Percentiles rank a stretch among this genome's conserved stretches.
These are phyloP conservation scores for Candida palmyrensis DNA, from an alignment of 805 yeast species.

Conservation along the genomic window DNA sequence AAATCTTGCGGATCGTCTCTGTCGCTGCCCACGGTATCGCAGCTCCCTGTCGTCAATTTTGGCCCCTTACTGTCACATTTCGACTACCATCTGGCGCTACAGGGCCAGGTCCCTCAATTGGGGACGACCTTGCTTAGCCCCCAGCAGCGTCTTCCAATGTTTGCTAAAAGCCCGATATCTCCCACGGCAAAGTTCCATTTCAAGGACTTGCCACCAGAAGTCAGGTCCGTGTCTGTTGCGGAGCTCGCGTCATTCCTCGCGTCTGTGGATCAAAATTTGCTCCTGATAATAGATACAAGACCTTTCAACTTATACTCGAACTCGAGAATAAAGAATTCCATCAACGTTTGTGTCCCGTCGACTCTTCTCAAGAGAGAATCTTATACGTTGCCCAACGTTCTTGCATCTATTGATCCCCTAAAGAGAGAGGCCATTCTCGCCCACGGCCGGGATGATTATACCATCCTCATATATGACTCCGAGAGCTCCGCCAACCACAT, in stretches of 20 bases:
- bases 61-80: too few species aligned
- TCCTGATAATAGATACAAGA: constrained; percentile 31
- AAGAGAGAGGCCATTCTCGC: background rate
- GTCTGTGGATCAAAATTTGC: constrained; percentile 2
- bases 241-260: constrained; percentile 4
- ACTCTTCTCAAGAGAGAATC: constrained; percentile 37
- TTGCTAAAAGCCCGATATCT: constrained; percentile 6
- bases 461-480: constrained; percentile 27
- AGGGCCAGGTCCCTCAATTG: background rate
- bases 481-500: constrained; percentile 16
- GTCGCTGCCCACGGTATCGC: too few species aligned
- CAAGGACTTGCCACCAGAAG: constrained; percentile 6
- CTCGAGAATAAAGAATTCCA: constrained; percentile 24
- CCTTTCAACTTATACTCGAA: constrained; percentile 31
- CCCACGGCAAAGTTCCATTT: constrained; percentile 13
- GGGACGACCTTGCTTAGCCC: too few species aligned
- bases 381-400: constrained; percentile 25
- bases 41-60: too few species aligned
- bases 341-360: constrained; percentile 40
- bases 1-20: too few species aligned
- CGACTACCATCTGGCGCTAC: too few species aligned
- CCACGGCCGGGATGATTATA: too few species aligned
- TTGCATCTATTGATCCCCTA: constrained; percentile 22
- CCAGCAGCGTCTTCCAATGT: constrained; percentile 1
- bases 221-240: background rate